Evolutionary conservation across 1,139 yeast species (phyloP).

Genomic region (Torulaspora globosa): DNA sequence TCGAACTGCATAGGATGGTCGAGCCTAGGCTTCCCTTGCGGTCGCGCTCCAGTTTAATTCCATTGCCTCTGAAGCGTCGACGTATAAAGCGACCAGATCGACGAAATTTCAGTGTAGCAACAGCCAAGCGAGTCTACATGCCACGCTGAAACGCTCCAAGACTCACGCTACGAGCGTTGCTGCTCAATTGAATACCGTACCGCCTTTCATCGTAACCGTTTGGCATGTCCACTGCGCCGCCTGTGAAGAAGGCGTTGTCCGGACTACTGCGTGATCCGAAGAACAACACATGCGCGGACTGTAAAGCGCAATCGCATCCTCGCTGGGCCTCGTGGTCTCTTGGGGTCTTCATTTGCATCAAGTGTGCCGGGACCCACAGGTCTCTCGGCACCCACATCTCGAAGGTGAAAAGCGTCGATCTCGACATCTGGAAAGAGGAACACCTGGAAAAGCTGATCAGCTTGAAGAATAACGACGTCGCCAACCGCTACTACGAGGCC

Average conservation of each 20-base stretch:
- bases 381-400: conserved; percentile 92
- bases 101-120: too few species aligned
- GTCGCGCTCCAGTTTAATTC: too few species aligned
- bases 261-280: conserved; percentile 67
- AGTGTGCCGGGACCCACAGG: conserved; percentile 91
- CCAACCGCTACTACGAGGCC: conserved; percentile 78
- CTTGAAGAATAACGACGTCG: conserved; percentile 77
- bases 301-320: conserved; percentile 83
- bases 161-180: not conserved
- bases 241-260: conserved; percentile 49
- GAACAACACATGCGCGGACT: conserved; percentile 82
- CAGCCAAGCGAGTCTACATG: too few species aligned
- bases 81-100: too few species aligned
- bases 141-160: not conserved
- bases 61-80: too few species aligned
- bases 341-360: conserved; percentile 85
- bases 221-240: conserved; percentile 22
- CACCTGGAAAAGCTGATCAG: conserved; percentile 75
- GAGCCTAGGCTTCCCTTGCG: too few species aligned
- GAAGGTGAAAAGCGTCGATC: conserved; percentile 79
- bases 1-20: too few species aligned
- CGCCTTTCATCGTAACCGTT: not conserved
- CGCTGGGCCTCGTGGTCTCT: conserved; percentile 97
- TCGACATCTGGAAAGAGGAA: conserved; percentile 94
- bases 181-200: not conserved